These are phyloP conservation scores for Solanum appendiculatum DNA, from an alignment of 257 asterid genomes.

Conservation along the genomic window DNA sequence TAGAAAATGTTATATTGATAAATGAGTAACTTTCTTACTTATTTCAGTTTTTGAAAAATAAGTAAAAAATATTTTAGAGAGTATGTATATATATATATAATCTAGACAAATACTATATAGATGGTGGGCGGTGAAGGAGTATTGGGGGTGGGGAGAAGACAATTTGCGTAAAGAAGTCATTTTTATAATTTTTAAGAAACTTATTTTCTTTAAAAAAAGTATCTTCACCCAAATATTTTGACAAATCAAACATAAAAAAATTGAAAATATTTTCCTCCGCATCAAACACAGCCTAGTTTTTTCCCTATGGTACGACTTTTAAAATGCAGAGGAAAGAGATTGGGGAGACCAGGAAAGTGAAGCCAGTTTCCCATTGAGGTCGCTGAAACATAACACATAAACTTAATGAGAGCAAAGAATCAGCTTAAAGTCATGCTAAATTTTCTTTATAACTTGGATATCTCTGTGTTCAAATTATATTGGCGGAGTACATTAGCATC, in stretches of 20 bases:
- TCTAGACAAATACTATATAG: no score
- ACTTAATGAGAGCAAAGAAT: background rate
- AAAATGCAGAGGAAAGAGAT: background rate
- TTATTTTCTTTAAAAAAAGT: no score
- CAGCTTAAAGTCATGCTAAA: background rate
- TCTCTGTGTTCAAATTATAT: no score
- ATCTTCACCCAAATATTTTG: no score
- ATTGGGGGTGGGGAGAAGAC: background rate
- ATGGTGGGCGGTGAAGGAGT: no score
- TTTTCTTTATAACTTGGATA: background rate
- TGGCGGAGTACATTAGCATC: background rate
- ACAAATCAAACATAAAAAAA: no score
- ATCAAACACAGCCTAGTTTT: background rate
- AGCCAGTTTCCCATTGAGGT: background rate
- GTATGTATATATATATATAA: no score
- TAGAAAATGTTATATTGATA: background rate
- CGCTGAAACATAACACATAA: background rate
- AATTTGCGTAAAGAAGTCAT: no score
- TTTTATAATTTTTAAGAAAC: no score
- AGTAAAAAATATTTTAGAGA: background rate
- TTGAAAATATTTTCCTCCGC: background rate
- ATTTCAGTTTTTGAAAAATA: background rate
- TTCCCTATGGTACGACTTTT: background rate
- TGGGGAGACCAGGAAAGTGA: background rate
- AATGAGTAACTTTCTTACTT: background rate